Evolutionary conservation across 2,329 filamentous ascomycete genomes (phyloP).

Genomic region (Fusarium robinianum): DNA sequence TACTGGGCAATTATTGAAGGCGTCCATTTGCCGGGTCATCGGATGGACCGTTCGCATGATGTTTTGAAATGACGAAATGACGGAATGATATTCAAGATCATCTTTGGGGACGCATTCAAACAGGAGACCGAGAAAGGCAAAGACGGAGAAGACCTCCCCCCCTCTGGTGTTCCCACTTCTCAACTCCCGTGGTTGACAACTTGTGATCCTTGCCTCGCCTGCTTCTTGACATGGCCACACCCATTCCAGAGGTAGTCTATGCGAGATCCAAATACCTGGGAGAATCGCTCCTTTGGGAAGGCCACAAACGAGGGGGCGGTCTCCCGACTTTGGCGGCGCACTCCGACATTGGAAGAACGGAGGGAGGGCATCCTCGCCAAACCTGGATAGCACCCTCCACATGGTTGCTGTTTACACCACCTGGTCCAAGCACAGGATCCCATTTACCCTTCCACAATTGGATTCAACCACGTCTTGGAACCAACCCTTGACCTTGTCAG

Average conservation of each 20-base stretch:
- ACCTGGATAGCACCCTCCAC: too few species aligned
- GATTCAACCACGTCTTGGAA: slow-evolving; percentile 8
- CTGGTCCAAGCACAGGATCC: slow-evolving; percentile 2
- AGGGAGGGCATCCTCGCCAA: too few species aligned
- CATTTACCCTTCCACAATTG: background rate
- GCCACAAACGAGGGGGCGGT: too few species aligned
- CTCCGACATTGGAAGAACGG: slow-evolving; percentile 10
- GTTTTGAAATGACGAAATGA: slow-evolving; percentile 7
- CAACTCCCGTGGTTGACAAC: slow-evolving; percentile 19
- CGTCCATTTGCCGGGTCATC: slow-evolving; percentile 2
- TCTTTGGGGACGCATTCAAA: slow-evolving; percentile 1
- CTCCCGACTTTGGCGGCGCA: slow-evolving; percentile 9
- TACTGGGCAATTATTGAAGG: slow-evolving; percentile 14
- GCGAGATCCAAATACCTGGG: too few species aligned
- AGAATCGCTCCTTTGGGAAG: too few species aligned
- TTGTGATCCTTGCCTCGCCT: slow-evolving; percentile 26
- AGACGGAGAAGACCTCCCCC: background rate
- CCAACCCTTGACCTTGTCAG: slow-evolving; percentile 1
- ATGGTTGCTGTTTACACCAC: too few species aligned
- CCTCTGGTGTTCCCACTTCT: slow-evolving; percentile 6
- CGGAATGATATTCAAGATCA: slow-evolving; percentile 2
- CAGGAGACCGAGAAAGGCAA: too few species aligned
- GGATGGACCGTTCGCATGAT: slow-evolving; percentile 10
- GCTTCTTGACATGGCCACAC: slow-evolving; percentile 25
- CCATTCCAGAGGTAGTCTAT: slow-evolving; percentile 10